These are phyloP conservation scores for Brassica balearica DNA, from an alignment of 441 rosid genomes.

Conservation along the genomic window DNA sequence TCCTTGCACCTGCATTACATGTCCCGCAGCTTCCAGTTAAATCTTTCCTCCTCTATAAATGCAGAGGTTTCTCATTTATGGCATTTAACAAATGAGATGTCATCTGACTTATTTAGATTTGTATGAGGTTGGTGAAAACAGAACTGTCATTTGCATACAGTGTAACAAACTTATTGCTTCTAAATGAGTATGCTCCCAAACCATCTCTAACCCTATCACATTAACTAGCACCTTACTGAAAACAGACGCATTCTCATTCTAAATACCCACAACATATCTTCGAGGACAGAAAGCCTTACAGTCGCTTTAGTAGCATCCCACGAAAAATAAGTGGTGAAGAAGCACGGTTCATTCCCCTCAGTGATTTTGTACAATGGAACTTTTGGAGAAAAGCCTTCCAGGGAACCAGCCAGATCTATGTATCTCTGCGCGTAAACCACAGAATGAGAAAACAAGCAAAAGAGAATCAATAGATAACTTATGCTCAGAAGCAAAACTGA, in stretches of 20 bases:
- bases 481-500: constrained; percentile 25
- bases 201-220: constrained; percentile 3
- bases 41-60: neutral
- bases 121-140: constrained; percentile 20
- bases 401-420: constrained; percentile 74
- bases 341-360: constrained; percentile 97
- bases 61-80: constrained; percentile 15
- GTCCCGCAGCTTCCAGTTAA: constrained; percentile 34
- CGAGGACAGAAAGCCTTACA: constrained; percentile 48
- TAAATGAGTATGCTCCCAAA: neutral
- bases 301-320: constrained; percentile 90
- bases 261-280: constrained; percentile 10
- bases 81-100: constrained; percentile 17
- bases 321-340: constrained; percentile 86
- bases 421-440: constrained; percentile 68
- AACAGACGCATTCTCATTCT: constrained; percentile 23
- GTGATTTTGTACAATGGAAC: constrained; percentile 92
- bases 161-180: constrained; percentile 15
- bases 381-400: constrained; percentile 80
- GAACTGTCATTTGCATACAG: neutral
- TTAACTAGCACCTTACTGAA: constrained; percentile 20
- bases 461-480: constrained; percentile 1
- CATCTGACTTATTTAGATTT: constrained; percentile 9
- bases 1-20: constrained; percentile 75
- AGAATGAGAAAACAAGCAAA: constrained; percentile 37